Base-by-base conservation (phyloP, 371 early-diverging fungal genomes). In the Coemansia sp. region DNA sequence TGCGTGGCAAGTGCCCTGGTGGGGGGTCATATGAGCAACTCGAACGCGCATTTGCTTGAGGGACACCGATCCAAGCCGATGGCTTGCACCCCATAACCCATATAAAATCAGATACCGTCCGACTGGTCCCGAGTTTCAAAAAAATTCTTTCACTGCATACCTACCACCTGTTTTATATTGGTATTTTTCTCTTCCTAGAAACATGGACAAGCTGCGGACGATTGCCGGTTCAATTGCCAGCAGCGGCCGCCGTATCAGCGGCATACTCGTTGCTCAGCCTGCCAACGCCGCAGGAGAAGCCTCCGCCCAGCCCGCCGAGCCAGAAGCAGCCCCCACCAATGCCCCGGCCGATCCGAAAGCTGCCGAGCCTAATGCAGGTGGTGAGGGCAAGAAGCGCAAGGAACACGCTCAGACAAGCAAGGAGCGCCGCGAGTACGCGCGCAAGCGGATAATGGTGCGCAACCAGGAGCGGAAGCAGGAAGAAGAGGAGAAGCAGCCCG, bases 391-490 rank as follows among this genome's bases (percentile, higher is more conserved):
- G 39, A 69, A 65, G 43, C 40, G 51, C 16, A 30, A 45, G 52
- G 59, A 68, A 41, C 74, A 68, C n/a, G 74, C 45, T 4, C 66
- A 68, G 63, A 71, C 77, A 12, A 38, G 68, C 63, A 68, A 57
- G 54, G 77, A 72, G 10, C 62, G 69, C 4, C 72, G 72, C 55
- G 69, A 65, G 54, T 54, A 50, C 48, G 75, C 65, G 6, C 59
- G 53, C 38, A 54, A 58, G 38, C 64, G 59, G 57, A 48, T 61
- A 12, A 49, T 31, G 39, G 49, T 51, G 30, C 77, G 77, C 40
- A 55, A 53, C 5, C 52, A 57, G n/a, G 65, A 61, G 43, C 39
- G 43, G 2, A 12, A 38, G 9, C 20, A 20, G 20, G 20, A 20
- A 31, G 56, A 45, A 3, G 51, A 12, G 3, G 50, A 43, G 11